Conservation (phyloP, 208 protist genomes). For the Crithidia bombi region DNA sequence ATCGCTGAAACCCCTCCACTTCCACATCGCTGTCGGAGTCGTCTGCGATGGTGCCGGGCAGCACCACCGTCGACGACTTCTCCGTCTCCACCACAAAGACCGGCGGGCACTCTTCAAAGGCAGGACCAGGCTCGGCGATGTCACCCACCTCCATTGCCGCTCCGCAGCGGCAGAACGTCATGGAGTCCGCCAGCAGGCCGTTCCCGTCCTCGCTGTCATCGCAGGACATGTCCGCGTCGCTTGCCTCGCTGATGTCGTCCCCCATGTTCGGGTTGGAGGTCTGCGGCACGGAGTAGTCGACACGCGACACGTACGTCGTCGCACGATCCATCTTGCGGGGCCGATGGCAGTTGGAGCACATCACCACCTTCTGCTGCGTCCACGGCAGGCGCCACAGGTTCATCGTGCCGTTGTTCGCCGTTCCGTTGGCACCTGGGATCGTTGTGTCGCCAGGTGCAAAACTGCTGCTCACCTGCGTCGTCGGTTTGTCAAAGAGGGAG, state of each 20-base stretch:
- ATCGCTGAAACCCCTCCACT: constrained; percentile 13
- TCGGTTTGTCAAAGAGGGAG: constrained; percentile 25
- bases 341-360: constrained; percentile 60
- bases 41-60: constrained; percentile 33
- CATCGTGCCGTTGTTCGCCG: constrained; percentile 21
- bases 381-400: constrained; percentile 53
- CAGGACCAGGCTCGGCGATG: not conserved
- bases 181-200: constrained; percentile 9
- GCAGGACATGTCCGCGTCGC: constrained; percentile 19
- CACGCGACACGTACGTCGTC: constrained; percentile 24
- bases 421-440: not conserved
- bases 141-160: constrained; percentile 1
- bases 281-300: constrained; percentile 20
- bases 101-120: constrained; percentile 14
- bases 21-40: constrained; percentile 36
- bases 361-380: constrained; percentile 47
- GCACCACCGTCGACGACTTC: constrained; percentile 11
- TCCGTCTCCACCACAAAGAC: constrained; percentile 45
- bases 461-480: constrained; percentile 14
- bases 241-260: constrained; percentile 36
- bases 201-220: constrained; percentile 9
- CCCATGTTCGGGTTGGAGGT: constrained; percentile 3
- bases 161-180: constrained; percentile 37
- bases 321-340: constrained; percentile 30
- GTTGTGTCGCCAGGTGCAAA: constrained; percentile 13